Evolutionary conservation across 495 filamentous ascomycete species (phyloP).

Genomic region (Glutinoglossum americanum): DNA sequence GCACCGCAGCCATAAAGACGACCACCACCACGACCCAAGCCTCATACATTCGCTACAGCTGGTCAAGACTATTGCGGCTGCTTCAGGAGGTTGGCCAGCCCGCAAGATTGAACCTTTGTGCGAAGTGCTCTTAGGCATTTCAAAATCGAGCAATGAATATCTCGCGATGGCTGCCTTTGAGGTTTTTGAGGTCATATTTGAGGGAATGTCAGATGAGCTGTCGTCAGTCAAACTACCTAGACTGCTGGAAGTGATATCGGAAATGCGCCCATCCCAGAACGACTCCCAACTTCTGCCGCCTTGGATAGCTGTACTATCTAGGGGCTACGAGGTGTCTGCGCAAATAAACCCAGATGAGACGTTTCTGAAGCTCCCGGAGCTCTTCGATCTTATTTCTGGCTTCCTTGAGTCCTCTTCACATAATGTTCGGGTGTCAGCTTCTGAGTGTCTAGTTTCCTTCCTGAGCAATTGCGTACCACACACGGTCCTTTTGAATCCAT

Average conservation of each 20-base stretch:
- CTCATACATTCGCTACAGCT: constrained; percentile 83
- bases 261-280: constrained; percentile 70
- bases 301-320: constrained; percentile 86
- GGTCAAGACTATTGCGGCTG: constrained; percentile 64
- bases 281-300: constrained; percentile 85
- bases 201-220: constrained; percentile 66
- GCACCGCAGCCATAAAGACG: constrained; percentile 32
- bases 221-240: constrained; percentile 74
- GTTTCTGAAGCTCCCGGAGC: constrained; percentile 62
- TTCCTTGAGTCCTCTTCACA: constrained; percentile 73
- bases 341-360: constrained; percentile 72
- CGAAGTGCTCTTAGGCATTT: constrained; percentile 70
- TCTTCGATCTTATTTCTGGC: constrained; percentile 52
- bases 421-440: constrained; percentile 81
- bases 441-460: constrained; percentile 86
- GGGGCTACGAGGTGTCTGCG: constrained; percentile 82
- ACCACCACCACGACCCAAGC: constrained; percentile 46
- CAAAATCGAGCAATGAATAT: constrained; percentile 73
- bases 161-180: constrained; percentile 91
- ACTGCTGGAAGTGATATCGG: constrained; percentile 66
- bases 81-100: constrained; percentile 90
- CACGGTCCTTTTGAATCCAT: constrained; percentile 60
- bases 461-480: constrained; percentile 69
- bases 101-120: constrained; percentile 83
- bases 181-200: constrained; percentile 89